Base-by-base conservation (phyloP, 495 filamentous ascomycete genomes). In the Barbatosphaeria neglecta region DNA sequence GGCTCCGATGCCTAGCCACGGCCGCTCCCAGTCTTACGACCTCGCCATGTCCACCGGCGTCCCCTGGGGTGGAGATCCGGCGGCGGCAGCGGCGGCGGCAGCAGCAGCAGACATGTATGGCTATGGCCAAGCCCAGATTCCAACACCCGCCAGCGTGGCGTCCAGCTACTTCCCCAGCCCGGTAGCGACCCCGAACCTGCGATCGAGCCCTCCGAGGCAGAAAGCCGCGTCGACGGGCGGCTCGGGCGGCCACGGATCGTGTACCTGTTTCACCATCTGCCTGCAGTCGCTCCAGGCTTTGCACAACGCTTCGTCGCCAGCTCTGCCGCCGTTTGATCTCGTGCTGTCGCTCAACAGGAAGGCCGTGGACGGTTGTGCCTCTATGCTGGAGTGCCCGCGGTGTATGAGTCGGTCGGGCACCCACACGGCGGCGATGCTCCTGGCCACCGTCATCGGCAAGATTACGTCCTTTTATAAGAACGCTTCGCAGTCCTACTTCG, bases 201-300 rank as follows among this genome's bases (percentile, higher is more conserved):
- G 58, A 20, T 46, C 58, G 33, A 38, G 50, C 7, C 56, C 50
- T 22, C 54, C 57, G 18, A 56, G 61, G 17, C 57, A 66, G 0
- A 61, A 64, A 40, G 54, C 60, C 31, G 47, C 60, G 2, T 58
- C 60, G 9, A 31, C 22, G 6, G 27, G 46, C 37, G 47, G 60
- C 16, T 48, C 52, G 48, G 51, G 52, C 20, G 46, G 50, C n/a
- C 51, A 56, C 20, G 52, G 56, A 15, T 56, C 54, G 1, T 75
- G 72, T 46, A 65, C 61, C 24, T 75, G 70, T 48, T 74, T 74
- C 46, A 63, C 61, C 8, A 60, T 56, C 9, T 73, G 68, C 39
- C 56, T 75, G 15, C 63, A 73, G 41, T 64, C 65, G 2, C 60
- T 74, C 2, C 64, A 68, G 49, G 59, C 63, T 18, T 57, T 74